phyloP scores from a whole-genome alignment of 2,329 filamentous ascomycete genomes.

The Paradendryphiella salina region DNA sequence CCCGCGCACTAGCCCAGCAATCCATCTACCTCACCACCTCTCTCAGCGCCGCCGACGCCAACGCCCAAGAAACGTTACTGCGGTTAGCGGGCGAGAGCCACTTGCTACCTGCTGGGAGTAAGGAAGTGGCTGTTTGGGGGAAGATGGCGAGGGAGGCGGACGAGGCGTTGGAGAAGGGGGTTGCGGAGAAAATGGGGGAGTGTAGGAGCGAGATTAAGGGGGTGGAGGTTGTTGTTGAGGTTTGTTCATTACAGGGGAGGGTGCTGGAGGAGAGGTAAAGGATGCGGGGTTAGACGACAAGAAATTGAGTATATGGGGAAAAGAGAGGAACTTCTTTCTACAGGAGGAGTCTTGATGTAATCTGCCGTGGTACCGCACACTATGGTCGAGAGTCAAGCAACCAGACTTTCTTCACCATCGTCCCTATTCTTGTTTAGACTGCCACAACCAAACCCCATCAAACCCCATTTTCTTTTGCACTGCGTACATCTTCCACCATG shows the following conservation, averaged over 20 bases:
- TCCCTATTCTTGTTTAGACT: too few species aligned
- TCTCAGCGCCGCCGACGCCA: conserved; percentile 37
- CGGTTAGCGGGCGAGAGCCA: conserved; percentile 47
- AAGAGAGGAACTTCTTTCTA: neutral
- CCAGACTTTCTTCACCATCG: too few species aligned
- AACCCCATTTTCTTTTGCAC: neutral
- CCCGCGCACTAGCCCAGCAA: conserved; percentile 42
- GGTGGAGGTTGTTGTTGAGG: conserved; percentile 33
- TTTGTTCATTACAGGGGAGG: conserved; percentile 35
- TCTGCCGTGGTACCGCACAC: too few species aligned
- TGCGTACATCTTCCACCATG: too few species aligned
- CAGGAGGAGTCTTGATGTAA: neutral
- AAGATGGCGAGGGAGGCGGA: conserved; percentile 30
- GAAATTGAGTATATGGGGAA: too few species aligned
- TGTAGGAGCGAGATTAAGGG: conserved; percentile 30
- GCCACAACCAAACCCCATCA: neutral
- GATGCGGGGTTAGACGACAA: too few species aligned
- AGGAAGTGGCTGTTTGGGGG: conserved; percentile 34
- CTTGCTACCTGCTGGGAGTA: conserved; percentile 40
- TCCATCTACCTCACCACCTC: conserved; percentile 41
- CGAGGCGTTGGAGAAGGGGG: conserved; percentile 20
- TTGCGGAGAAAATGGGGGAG: conserved; percentile 26
- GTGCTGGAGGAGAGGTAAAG: conserved; percentile 7
- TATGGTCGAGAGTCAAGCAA: too few species aligned
- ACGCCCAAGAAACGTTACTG: conserved; percentile 34